A percentile compares a stretch with the other conserved stretches of the same genome.
Conservation (phyloP, 495 filamentous ascomycete species). For the Penicillium roqueforti region DNA sequence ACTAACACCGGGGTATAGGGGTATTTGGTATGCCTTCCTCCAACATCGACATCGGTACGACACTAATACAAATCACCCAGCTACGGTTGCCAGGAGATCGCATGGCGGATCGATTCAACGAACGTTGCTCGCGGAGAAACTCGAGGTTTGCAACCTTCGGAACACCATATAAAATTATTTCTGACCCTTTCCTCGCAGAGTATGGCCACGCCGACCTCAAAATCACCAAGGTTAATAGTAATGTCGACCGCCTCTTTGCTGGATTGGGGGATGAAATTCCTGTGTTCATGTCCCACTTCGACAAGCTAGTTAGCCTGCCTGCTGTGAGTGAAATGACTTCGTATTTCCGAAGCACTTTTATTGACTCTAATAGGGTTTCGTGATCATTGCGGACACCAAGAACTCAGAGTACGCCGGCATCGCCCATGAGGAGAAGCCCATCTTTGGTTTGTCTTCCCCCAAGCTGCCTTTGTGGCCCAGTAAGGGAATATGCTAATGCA, state of each 20-base stretch:
- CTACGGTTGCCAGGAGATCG: conserved; percentile 27
- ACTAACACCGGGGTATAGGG: conserved; percentile 17
- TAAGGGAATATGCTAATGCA: conserved; percentile 8
- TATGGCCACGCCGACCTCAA: conserved; percentile 26
- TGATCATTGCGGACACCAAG: conserved; percentile 16
- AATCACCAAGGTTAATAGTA: conserved; percentile 9
- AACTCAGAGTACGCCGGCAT: background rate
- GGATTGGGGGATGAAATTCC: conserved; percentile 23
- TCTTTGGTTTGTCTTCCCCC: conserved; percentile 11
- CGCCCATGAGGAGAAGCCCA: background rate
- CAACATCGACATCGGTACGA: background rate
- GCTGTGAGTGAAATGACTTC: conserved; percentile 11
- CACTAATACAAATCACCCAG: conserved; percentile 13
- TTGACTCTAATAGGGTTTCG: conserved; percentile 17
- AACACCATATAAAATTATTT: background rate
- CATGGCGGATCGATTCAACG: conserved; percentile 15
- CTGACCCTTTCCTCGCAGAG: conserved; percentile 12
- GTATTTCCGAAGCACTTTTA: background rate
- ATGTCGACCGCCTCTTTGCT: conserved; percentile 23
- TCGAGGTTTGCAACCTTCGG: conserved; percentile 16
- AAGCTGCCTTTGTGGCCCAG: background rate
- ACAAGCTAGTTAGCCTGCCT: conserved; percentile 28
- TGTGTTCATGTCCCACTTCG: conserved; percentile 28
- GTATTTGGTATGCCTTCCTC: conserved; percentile 22
- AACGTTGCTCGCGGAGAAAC: conserved; percentile 21